Percentiles rank a stretch among this genome's conserved stretches.
Conservation (phyloP, 2,329 filamentous ascomycete genomes). For the Ophiostoma tasmaniense region DNA sequence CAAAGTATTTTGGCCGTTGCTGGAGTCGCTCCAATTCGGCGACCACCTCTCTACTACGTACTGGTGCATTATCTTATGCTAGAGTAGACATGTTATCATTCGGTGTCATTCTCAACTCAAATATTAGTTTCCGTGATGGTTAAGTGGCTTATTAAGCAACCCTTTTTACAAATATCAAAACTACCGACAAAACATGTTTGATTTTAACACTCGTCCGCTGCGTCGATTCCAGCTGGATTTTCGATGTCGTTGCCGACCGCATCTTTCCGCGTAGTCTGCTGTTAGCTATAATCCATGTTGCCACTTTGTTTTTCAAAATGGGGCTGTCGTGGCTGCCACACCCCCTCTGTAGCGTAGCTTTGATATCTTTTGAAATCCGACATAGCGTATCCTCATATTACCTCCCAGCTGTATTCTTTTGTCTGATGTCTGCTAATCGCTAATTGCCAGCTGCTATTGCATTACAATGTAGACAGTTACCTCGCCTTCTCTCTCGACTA, state of each 20-base stretch:
- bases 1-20: not conserved
- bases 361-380: not conserved
- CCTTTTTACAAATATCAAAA: not conserved
- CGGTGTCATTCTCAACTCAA: too few relatives aligned
- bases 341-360: not conserved
- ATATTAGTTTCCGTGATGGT: too few relatives aligned
- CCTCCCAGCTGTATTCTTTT: not conserved
- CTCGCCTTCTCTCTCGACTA: not conserved
- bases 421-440: not conserved
- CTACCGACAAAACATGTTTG: not conserved
- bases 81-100: too few relatives aligned
- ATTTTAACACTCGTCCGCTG: not conserved
- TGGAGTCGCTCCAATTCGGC: too few relatives aligned
- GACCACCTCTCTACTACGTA: not conserved
- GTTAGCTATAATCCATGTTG: not conserved
- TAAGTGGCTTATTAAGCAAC: not conserved
- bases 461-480: too few relatives aligned
- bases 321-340: conserved; percentile 3
- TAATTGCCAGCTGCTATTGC: not conserved
- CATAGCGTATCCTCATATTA: not conserved
- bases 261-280: not conserved
- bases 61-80: not conserved
- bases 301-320: not conserved
- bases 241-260: not conserved
- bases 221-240: not conserved